phyloP scores from a whole-genome alignment of 2,329 filamentous ascomycete genomes.

The Ramularia collo-cygni region DNA sequence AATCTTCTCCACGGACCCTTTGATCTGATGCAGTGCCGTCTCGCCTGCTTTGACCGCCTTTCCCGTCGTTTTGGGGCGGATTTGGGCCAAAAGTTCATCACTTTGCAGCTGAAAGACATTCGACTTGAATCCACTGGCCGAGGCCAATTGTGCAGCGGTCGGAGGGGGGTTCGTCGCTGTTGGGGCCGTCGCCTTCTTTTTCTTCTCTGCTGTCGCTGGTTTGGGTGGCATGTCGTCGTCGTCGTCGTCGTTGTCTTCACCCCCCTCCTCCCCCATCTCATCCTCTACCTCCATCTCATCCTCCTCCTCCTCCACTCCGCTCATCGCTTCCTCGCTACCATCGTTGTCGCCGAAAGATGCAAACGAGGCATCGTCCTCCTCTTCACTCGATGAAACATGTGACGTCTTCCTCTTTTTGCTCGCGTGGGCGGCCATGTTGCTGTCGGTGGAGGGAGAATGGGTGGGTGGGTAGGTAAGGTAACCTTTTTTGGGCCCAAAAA shows the following conservation, averaged over 20 bases:
- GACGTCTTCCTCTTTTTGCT: conserved; percentile 31
- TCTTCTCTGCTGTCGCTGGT: conserved; percentile 9
- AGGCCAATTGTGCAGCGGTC: conserved; percentile 11
- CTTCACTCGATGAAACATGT: conserved; percentile 26
- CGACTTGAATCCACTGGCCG: conserved; percentile 54
- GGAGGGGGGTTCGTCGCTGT: neutral
- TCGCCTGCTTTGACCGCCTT: conserved; percentile 50
- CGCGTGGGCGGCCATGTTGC: conserved; percentile 14
- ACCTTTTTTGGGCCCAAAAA: neutral
- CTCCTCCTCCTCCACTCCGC: conserved; percentile 10
- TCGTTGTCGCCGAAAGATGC: conserved; percentile 26
- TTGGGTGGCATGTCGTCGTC: conserved; percentile 6
- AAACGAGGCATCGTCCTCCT: conserved; percentile 26
- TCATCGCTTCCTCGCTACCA: conserved; percentile 2
- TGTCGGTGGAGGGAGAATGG: no score
- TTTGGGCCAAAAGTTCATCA: conserved; percentile 54
- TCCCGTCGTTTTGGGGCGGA: conserved; percentile 49
- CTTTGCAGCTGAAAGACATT: conserved; percentile 62
- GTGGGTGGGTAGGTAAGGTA: no score
- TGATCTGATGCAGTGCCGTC: conserved; percentile 48
- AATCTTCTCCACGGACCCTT: conserved; percentile 51
- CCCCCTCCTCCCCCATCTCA: conserved; percentile 9
- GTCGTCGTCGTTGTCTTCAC: neutral
- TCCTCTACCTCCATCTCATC: conserved; percentile 11
- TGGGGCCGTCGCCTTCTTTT: conserved; percentile 2